Conservation (phyloP, 192 early-diverging fungal genomes). For the Podila epicladia region DNA sequence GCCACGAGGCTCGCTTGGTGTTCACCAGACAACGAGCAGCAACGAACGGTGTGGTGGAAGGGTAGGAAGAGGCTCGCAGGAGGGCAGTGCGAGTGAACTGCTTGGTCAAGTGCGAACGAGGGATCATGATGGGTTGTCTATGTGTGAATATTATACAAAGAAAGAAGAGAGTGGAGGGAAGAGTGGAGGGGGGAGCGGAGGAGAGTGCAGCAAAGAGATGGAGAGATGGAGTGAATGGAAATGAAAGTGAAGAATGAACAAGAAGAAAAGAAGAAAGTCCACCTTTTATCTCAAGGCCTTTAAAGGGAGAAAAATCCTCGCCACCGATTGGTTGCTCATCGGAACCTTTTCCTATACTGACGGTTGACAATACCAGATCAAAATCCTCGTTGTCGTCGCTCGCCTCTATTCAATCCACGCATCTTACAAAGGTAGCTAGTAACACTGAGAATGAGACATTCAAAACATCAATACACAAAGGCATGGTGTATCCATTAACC, state of each 20-base stretch:
- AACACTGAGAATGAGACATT: no score
- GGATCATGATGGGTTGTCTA: slow-evolving; percentile 20
- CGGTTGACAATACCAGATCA: no score
- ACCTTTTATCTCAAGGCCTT: slow-evolving; percentile 1
- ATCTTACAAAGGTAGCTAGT: no score
- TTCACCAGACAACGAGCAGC: slow-evolving; percentile 31
- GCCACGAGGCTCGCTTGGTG: slow-evolving; percentile 33
- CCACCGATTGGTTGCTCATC: not conserved
- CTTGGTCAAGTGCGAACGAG: slow-evolving; percentile 13
- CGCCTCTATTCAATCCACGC: no score
- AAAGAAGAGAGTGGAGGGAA: not conserved
- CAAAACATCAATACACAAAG: no score
- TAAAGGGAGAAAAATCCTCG: no score
- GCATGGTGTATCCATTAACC: no score
- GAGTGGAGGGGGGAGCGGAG: not conserved
- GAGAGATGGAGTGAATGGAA: not conserved
- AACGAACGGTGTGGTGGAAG: slow-evolving; percentile 17
- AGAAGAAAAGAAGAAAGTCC: not conserved
- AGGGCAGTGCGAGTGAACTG: slow-evolving; percentile 26
- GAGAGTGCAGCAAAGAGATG: not conserved
- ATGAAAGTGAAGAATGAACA: slow-evolving; percentile 5
- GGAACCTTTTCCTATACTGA: no score
- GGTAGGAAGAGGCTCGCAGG: slow-evolving; percentile 14
- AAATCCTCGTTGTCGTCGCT: no score
- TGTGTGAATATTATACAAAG: not conserved